phyloP scores from a whole-genome alignment of 2,329 filamentous ascomycete genomes.

The Parastagonospora avenae region DNA sequence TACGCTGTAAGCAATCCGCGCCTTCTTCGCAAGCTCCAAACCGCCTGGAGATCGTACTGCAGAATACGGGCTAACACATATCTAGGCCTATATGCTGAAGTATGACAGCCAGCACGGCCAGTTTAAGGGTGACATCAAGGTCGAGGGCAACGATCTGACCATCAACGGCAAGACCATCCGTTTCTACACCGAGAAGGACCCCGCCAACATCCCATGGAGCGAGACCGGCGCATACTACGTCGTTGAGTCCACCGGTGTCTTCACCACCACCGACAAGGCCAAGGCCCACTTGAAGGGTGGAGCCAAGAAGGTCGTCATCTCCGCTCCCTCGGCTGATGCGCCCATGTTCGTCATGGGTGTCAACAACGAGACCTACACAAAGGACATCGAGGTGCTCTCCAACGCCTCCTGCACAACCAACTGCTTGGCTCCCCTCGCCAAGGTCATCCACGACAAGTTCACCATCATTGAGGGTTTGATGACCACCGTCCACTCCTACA shows the following conservation, averaged over 20 bases:
- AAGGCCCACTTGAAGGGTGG: slow-evolving; percentile 91
- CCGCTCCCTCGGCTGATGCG: slow-evolving; percentile 89
- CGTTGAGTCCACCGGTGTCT: slow-evolving; percentile 97
- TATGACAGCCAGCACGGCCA: slow-evolving; percentile 96
- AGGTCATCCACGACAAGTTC: slow-evolving; percentile 99
- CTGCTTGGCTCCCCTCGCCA: slow-evolving; percentile 98
- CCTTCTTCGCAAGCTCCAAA: neutral
- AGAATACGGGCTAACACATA: slow-evolving; percentile 32
- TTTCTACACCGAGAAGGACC: slow-evolving; percentile 94
- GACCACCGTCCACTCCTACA: slow-evolving; percentile 99
- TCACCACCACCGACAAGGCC: slow-evolving; percentile 98
- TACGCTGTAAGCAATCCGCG: slow-evolving; percentile 79
- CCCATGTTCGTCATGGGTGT: slow-evolving; percentile 99
- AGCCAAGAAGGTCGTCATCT: slow-evolving; percentile 92
- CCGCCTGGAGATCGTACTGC: neutral
- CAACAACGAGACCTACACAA: slow-evolving; percentile 93
- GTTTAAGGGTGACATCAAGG: slow-evolving; percentile 90
- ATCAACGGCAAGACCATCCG: slow-evolving; percentile 95
- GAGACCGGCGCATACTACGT: slow-evolving; percentile 90
- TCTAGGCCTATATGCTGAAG: slow-evolving; percentile 97
- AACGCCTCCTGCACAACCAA: slow-evolving; percentile 99
- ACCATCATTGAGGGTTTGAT: slow-evolving; percentile 98
- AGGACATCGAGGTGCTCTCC: slow-evolving; percentile 90
- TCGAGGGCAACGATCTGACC: slow-evolving; percentile 72
- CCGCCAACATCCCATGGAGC: slow-evolving; percentile 85